Percentiles rank a stretch among this genome's conserved stretches.
These are phyloP conservation scores for Musa acuminata DNA, from an alignment of 176 grass and related monocot species.

Conservation along the genomic window DNA sequence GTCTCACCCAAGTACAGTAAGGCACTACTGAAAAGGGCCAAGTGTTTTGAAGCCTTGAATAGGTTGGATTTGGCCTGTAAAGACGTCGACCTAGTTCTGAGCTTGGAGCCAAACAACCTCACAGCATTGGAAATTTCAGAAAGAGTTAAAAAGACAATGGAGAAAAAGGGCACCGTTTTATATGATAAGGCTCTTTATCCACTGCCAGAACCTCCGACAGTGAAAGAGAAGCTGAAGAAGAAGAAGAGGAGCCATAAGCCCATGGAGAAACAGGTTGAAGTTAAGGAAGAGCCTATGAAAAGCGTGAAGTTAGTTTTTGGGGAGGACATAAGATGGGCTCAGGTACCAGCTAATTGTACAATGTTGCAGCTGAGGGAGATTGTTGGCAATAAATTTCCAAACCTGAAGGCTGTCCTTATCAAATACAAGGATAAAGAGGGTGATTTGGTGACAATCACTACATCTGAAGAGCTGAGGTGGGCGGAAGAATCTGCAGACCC, in stretches of 20 bases:
- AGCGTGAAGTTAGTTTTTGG: constrained; percentile 69
- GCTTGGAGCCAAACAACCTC: constrained; percentile 60
- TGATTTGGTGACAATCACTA: constrained; percentile 85
- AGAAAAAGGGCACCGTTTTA: constrained; percentile 49
- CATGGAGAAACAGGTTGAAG: constrained; percentile 5
- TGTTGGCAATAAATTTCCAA: constrained; percentile 56
- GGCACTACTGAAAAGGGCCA: constrained; percentile 76
- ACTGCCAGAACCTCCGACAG: constrained; percentile 30
- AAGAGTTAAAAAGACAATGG: constrained; percentile 49
- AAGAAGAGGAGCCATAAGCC: constrained; percentile 24
- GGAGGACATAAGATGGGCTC: constrained; percentile 82
- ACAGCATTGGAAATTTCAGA: constrained; percentile 58
- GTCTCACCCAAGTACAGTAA: constrained; percentile 52
- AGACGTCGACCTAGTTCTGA: constrained; percentile 50
- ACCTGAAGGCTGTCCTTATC: constrained; percentile 56
- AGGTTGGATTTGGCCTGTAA: constrained; percentile 50
- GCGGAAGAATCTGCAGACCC: constrained; percentile 49
- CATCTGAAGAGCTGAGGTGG: constrained; percentile 63
- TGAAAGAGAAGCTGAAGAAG: constrained; percentile 49
- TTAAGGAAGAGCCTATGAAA: constrained; percentile 39
- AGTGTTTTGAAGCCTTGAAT: constrained; percentile 70
- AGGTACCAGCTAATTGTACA: constrained; percentile 47
- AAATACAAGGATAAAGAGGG: constrained; percentile 90
- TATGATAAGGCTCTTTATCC: constrained; percentile 45
- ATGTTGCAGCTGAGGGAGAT: constrained; percentile 60